Base-by-base conservation (phyloP, 2,329 filamentous ascomycete species). In the Annulohypoxylon truncatum region DNA sequence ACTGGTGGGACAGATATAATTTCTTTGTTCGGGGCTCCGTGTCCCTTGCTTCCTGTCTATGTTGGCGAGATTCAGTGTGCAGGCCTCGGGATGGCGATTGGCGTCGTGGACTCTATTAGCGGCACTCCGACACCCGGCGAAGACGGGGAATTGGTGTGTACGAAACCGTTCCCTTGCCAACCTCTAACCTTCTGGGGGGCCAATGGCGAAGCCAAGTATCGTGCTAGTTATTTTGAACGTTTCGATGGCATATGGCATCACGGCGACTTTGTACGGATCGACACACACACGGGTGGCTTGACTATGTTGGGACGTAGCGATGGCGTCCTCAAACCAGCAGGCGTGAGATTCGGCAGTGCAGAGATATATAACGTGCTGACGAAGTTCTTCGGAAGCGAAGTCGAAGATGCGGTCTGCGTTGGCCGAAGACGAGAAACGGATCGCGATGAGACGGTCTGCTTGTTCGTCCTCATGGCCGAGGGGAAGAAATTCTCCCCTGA, bases 1-100 rank as follows among this genome's bases (percentile, higher is more conserved):
- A 98, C 95, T 0, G 96, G 96, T 35, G 96, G 95, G 52, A 98
- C 95, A 2, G 96, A 99, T 77, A 98, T 98, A 73, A 93, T 98
- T 70, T 97, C 94, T 0, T 87, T 98, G 31, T 99, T 98, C 74
- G 95, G 94, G 44, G 90, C 93, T 0, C 92, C 94, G 0, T 95
- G 91, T 59, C 91, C 91, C 0, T 83, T 94, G 3, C 82, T 92
- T 0, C 91, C 92, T 1, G 91, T 95, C 18, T 83, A 88, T 68
- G 83, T 83, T 1, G 92, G 92, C 22, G 90, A 94, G 76, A 92
- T 94, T 50, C 92, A 95, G 78, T 92, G 90, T 66, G 87, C 89
- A 8, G 91, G 90, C 4, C 85, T 95, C 2, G 92, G 91, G 18
- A 94, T 95, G 92, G 89, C 90, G n/a, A 87, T 94, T 63, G 80